A percentile compares a stretch with the other conserved stretches of the same genome.
These are phyloP conservation scores for Aurifilum marmelostoma DNA, from an alignment of 2,329 filamentous ascomycete species.

Conservation along the genomic window DNA sequence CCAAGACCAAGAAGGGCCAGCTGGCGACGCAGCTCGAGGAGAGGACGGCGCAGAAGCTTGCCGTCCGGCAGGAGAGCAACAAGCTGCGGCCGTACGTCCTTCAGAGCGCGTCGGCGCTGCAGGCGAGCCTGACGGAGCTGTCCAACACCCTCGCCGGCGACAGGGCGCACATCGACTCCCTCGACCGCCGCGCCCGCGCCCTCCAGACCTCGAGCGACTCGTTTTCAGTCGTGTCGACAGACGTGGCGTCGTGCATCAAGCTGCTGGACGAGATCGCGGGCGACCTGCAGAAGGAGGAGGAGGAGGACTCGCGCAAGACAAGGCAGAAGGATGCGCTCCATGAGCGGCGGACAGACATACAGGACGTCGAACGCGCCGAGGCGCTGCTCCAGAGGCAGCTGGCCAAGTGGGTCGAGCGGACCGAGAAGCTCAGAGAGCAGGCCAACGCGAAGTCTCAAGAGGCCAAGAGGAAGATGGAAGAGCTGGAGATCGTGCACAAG, in stretches of 20 bases:
- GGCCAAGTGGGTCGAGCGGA: conserved; percentile 82
- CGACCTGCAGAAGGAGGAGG: conserved; percentile 90
- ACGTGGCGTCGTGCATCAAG: conserved; percentile 87
- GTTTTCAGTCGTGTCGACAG: conserved; percentile 79
- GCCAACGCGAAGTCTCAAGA: conserved; percentile 79
- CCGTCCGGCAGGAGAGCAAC: conserved; percentile 79
- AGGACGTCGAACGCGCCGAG: conserved; percentile 90
- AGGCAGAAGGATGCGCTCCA: conserved; percentile 85
- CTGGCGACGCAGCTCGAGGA: conserved; percentile 74
- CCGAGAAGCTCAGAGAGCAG: conserved; percentile 78
- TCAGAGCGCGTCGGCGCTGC: conserved; percentile 82
- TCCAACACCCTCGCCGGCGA: conserved; percentile 77
- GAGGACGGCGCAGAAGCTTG: conserved; percentile 69
- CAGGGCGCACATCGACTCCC: conserved; percentile 80
- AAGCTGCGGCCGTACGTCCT: conserved; percentile 92
- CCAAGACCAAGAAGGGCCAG: conserved; percentile 77
- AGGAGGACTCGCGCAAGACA: conserved; percentile 78
- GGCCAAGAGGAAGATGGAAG: conserved; percentile 88
- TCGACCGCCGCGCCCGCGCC: conserved; percentile 86
- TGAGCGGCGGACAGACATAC: conserved; percentile 85
- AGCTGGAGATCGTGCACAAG: conserved; percentile 78
- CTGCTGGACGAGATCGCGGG: conserved; percentile 82
- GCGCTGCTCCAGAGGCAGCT: conserved; percentile 81
- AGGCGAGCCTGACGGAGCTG: conserved; percentile 80
- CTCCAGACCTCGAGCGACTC: conserved; percentile 91